Evolutionary conservation across 2,329 filamentous ascomycete species (phyloP).

Genomic region (Onygena corvina): DNA sequence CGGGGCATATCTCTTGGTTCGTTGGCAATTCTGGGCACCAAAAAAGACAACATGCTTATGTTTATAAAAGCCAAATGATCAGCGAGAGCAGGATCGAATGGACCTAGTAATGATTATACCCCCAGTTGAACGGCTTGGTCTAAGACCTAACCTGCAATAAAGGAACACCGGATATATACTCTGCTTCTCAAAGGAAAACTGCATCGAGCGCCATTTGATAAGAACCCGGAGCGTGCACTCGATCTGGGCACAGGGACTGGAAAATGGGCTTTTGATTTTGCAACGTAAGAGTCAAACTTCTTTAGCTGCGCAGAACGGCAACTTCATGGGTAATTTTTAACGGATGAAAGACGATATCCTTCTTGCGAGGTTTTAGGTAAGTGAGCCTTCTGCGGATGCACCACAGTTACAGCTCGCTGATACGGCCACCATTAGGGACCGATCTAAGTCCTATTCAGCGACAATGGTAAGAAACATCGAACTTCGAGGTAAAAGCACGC

Average conservation of each 20-base stretch:
- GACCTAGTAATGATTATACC: slow-evolving; percentile 11
- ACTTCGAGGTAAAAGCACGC: not conserved
- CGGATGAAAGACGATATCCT: slow-evolving; percentile 9
- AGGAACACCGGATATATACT: slow-evolving; percentile 12
- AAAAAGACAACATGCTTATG: not conserved
- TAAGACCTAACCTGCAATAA: not conserved
- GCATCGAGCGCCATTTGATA: slow-evolving; percentile 10
- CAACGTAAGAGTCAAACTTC: slow-evolving; percentile 11
- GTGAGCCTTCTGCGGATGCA: not conserved
- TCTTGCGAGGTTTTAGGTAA: slow-evolving; percentile 12
- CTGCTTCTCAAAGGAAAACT: slow-evolving; percentile 11
- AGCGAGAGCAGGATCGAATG: slow-evolving; percentile 14
- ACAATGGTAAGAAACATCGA: slow-evolving; percentile 7
- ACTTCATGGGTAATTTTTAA: not conserved
- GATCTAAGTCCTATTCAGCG: slow-evolving; percentile 15
- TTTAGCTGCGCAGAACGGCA: not conserved
- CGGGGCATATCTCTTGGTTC: slow-evolving; percentile 14
- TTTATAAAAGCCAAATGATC: slow-evolving; percentile 14
- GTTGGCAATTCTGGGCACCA: not conserved
- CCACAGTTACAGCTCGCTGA: not conserved
- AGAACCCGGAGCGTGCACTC: slow-evolving; percentile 9
- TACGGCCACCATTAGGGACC: slow-evolving; percentile 6
- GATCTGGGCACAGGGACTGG: slow-evolving; percentile 15
- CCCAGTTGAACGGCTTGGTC: not conserved
- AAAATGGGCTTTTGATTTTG: slow-evolving; percentile 14